These are phyloP conservation scores for Picea engelmannii DNA, from an alignment of 83 land plant genomes.

Conservation along the genomic window DNA sequence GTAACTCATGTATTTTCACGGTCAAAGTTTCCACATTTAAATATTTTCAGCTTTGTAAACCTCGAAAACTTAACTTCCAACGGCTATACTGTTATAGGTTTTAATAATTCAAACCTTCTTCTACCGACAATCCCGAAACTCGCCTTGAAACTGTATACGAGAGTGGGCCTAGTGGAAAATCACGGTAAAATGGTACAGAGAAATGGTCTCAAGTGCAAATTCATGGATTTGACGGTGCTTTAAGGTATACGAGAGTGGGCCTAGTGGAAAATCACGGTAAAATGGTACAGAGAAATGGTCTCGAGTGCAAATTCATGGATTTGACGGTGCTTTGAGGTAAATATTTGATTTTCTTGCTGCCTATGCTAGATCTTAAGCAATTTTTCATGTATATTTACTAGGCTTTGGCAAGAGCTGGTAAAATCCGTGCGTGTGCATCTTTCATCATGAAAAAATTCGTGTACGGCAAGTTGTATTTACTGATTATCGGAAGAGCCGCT, in stretches of 20 bases:
- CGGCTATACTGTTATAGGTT: background rate
- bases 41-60: background rate
- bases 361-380: background rate
- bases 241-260: background rate
- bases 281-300: background rate
- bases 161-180: background rate
- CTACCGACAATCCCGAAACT: background rate
- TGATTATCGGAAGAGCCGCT: background rate
- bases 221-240: background rate
- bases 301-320: background rate
- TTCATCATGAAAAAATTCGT: background rate
- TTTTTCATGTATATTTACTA: slow-evolving; percentile 3
- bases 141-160: background rate
- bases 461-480: background rate
- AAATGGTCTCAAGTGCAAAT: background rate
- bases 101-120: too few species aligned
- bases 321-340: background rate
- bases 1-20: too few species aligned
- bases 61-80: background rate
- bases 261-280: background rate
- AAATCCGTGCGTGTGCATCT: background rate
- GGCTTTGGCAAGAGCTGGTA: background rate
- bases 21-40: too few species aligned
- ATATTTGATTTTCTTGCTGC: background rate
- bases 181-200: background rate